Evolutionary conservation across 176 grass and related monocot genomes (phyloP).

Genomic region (Lolium perenne): DNA sequence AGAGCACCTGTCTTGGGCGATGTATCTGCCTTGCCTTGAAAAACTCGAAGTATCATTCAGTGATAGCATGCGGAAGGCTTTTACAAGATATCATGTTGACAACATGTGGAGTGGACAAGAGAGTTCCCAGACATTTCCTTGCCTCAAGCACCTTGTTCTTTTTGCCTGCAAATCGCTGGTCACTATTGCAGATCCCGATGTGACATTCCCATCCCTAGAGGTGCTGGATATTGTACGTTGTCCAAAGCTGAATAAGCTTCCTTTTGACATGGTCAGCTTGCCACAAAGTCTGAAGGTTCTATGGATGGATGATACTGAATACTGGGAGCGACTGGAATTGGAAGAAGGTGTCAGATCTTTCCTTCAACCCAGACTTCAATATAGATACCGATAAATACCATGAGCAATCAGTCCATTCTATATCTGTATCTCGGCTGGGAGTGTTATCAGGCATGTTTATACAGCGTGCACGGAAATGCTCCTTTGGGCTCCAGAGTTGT

Average conservation of each 20-base stretch:
- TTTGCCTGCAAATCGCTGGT: fast-evolving
- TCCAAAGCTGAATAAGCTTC: background rate
- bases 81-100: background rate
- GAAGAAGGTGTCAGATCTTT: background rate
- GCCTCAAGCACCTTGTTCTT: background rate
- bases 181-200: background rate
- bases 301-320: background rate
- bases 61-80: too few species aligned
- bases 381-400: background rate
- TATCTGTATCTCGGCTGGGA: background rate
- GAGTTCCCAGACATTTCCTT: background rate
- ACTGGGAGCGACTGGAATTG: background rate
- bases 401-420: background rate
- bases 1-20: background rate
- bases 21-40: background rate
- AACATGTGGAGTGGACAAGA: background rate
- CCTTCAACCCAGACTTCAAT: background rate
- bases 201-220: background rate
- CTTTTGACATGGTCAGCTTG: background rate
- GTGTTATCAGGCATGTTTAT: background rate
- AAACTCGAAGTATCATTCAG: background rate
- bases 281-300: background rate
- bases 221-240: background rate
- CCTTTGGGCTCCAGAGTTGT: too few species aligned
- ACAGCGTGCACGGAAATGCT: background rate